Conservation (phyloP, 2,329 filamentous ascomycete genomes). For the Talaromyces sp. region DNA sequence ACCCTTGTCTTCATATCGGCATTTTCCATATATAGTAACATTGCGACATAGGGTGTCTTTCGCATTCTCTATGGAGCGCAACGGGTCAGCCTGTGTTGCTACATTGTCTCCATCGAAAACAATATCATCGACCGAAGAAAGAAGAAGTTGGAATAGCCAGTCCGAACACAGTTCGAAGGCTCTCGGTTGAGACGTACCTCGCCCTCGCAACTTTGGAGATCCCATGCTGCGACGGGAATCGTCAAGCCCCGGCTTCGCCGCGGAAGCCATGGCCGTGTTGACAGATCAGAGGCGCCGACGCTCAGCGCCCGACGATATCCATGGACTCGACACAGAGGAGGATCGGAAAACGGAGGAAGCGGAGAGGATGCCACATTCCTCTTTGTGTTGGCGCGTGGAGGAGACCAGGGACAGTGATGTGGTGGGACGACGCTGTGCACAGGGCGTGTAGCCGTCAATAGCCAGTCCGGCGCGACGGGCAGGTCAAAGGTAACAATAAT, state of each 20-base stretch:
- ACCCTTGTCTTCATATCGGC: slow-evolving; percentile 84
- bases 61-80: slow-evolving; percentile 55
- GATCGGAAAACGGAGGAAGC: slow-evolving; percentile 22
- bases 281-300: slow-evolving; percentile 24
- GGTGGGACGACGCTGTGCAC: background rate
- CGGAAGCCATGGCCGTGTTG: slow-evolving; percentile 39
- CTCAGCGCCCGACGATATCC: slow-evolving; percentile 35
- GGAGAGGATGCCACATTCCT: slow-evolving; percentile 37
- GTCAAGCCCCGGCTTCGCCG: slow-evolving; percentile 39
- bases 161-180: no score
- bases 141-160: background rate
- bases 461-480: background rate
- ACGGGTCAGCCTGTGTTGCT: slow-evolving; percentile 1
- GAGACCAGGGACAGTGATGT: slow-evolving; percentile 5
- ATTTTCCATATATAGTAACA: slow-evolving; percentile 88
- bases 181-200: slow-evolving; percentile 34
- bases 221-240: slow-evolving; percentile 42
- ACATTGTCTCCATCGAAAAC: background rate
- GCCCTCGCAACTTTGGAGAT: slow-evolving; percentile 45
- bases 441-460: background rate
- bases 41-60: slow-evolving; percentile 92
- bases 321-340: slow-evolving; percentile 33
- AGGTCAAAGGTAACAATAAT: background rate
- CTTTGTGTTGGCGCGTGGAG: slow-evolving; percentile 15
- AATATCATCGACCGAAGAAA: background rate